Conservation (phyloP, 2,329 filamentous ascomycete genomes). For the Geosmithia putterillii region DNA sequence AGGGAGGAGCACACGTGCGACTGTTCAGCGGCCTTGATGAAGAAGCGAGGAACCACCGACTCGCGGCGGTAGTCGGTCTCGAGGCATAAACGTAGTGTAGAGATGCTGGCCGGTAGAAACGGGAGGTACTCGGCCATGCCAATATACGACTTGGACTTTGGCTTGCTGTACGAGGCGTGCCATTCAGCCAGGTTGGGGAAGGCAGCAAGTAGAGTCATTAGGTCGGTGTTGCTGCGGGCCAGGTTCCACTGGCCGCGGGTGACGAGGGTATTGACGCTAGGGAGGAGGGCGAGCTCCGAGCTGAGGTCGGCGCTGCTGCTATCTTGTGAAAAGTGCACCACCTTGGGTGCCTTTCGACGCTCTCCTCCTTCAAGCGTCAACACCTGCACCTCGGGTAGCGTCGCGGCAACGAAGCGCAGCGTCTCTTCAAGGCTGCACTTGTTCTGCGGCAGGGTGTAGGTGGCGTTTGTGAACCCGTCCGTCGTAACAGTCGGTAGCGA, state of each 20-base stretch:
- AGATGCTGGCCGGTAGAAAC: constrained; percentile 38
- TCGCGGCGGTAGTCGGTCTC: constrained; percentile 63
- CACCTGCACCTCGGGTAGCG: constrained; percentile 49
- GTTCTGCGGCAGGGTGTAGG: constrained; percentile 46
- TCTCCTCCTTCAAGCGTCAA: constrained; percentile 68
- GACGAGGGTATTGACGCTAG: constrained; percentile 52
- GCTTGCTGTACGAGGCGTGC: constrained; percentile 56
- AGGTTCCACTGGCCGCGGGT: constrained; percentile 71
- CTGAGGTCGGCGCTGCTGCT: neutral
- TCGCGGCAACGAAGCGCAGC: constrained; percentile 47
- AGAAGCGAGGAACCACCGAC: constrained; percentile 45
- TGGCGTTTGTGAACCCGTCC: constrained; percentile 42
- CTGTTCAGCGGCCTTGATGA: constrained; percentile 43
- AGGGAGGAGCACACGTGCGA: constrained; percentile 55
- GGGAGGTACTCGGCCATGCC: constrained; percentile 54
- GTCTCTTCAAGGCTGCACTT: constrained; percentile 62
- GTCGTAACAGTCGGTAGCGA: constrained; percentile 39
- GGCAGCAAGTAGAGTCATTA: constrained; percentile 46
- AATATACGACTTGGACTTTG: constrained; percentile 61
- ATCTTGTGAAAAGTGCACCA: constrained; percentile 25
- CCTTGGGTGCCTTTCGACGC: constrained; percentile 60
- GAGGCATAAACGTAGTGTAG: constrained; percentile 53
- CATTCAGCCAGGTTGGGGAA: constrained; percentile 53
- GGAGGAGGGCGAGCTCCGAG: constrained; percentile 28
- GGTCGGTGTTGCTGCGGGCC: constrained; percentile 51